These are phyloP conservation scores for Elongisporangium anandrum DNA, from an alignment of 352 stramenopile genomes.

Conservation along the genomic window DNA sequence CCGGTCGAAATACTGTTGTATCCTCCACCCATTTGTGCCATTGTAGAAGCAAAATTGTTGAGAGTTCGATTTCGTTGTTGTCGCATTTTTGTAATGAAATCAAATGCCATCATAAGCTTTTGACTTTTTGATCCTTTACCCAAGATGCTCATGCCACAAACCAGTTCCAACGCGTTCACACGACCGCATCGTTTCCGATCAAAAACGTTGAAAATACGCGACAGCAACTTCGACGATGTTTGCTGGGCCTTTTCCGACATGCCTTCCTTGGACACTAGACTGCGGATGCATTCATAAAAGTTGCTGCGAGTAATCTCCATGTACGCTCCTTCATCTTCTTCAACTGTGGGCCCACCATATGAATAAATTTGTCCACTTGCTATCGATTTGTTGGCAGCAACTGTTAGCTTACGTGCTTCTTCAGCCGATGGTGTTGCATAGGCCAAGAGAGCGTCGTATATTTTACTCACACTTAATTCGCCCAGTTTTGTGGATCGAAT, in stretches of 20 bases:
- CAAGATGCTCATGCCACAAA: conserved; percentile 81
- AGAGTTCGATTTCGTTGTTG: conserved; percentile 71
- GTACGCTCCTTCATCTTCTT: conserved; percentile 84
- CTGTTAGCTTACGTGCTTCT: conserved; percentile 24
- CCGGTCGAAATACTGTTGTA: conserved; percentile 15
- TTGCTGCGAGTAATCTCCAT: conserved; percentile 70
- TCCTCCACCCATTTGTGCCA: conserved; percentile 17
- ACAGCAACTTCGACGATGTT: conserved; percentile 79
- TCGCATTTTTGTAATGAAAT: conserved; percentile 85
- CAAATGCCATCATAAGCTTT: conserved; percentile 82
- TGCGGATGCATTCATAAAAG: conserved; percentile 87
- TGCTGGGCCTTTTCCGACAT: conserved; percentile 85
- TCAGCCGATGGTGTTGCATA: conserved; percentile 71
- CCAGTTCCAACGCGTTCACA: conserved; percentile 82
- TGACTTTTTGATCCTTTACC: conserved; percentile 83
- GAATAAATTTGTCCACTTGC: conserved; percentile 61
- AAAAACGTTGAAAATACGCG: conserved; percentile 82
- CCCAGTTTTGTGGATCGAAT: conserved; percentile 73
- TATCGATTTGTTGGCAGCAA: conserved; percentile 43
- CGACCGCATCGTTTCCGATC: conserved; percentile 77
- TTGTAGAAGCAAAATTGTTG: conserved; percentile 52
- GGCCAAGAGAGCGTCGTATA: conserved; percentile 74
- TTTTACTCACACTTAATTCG: conserved; percentile 64
- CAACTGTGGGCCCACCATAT: conserved; percentile 47
- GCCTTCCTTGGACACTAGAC: conserved; percentile 66